Base-by-base conservation (phyloP, 768 basidiomycete species). In the Coprinopsis cinerea region DNA sequence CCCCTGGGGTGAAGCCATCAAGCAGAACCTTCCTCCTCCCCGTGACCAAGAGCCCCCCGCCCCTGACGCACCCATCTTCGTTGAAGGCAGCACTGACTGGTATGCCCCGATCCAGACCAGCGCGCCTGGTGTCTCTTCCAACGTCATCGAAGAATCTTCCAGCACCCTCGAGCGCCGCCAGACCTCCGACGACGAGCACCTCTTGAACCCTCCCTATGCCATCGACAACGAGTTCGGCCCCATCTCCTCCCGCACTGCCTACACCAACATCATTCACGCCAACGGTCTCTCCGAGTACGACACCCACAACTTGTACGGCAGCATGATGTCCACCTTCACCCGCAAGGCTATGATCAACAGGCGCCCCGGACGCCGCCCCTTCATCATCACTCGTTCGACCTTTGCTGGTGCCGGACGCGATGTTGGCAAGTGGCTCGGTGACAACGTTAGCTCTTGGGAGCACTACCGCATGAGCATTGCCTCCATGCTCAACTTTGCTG, bases 401-500 rank as follows among this genome's bases (percentile, higher is more conserved):
- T 86, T 83, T 54, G 80, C 80, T 1, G 84, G 85, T 32, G 82
- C 83, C 2, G 85, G 85, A 4, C 61, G 64, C 20, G 72, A 76
- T 47, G 82, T 83, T 17, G 82, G 83, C 14, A 86, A 87, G 62
- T 86, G 84, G 84, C 69, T 86, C 1, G 85, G 84, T 1, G 82
- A 85, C 62, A 85, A 84, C 54, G 53, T 82, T 49, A 78, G 76
- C 51, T 49, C 59, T 1, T 85, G 82, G 82, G 69, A 67, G 0
- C 76, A 84, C 44, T 85, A 85, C 58, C 67, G 76, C 13, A 57
- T 62, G 37, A 81, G 78, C 3, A 82, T 86, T 51, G 73, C 81
- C 2, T 82, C 81, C 4, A 80, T 85, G 68, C 67, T 86, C 24
- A 77, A 76, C n/a, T 81, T 85, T 65, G 79, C 82, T 4, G 67